These are phyloP conservation scores for Ophidiomyces ophidiicola DNA, from an alignment of 2,329 filamentous ascomycete species.

Conservation along the genomic window DNA sequence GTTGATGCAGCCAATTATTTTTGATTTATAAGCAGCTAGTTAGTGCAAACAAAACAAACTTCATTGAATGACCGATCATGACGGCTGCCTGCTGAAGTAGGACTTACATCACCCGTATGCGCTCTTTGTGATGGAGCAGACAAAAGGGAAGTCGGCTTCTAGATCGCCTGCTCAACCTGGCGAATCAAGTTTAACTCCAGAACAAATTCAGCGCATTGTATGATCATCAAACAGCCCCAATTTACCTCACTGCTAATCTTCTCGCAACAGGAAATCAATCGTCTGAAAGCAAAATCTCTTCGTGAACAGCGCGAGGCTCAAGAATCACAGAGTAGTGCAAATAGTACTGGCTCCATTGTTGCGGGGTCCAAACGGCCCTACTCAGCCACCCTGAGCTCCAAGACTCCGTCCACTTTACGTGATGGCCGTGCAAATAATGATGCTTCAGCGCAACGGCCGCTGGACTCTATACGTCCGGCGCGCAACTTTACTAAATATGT, in stretches of 20 bases:
- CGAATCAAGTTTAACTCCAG: slow-evolving; percentile 41
- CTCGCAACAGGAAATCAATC: slow-evolving; percentile 60
- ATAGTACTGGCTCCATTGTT: slow-evolving; percentile 35
- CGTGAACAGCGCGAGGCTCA: slow-evolving; percentile 61
- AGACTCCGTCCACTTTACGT: slow-evolving; percentile 48
- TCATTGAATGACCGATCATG: no score
- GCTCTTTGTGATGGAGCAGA: slow-evolving; percentile 3
- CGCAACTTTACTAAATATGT: slow-evolving; percentile 88
- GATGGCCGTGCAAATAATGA: slow-evolving; percentile 46
- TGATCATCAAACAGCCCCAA: slow-evolving; percentile 10
- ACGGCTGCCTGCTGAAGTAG: no score
- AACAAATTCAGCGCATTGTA: slow-evolving; percentile 49
- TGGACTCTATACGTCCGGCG: slow-evolving; percentile 55
- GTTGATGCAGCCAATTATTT: no score
- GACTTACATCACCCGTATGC: no score
- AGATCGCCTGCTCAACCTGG: not conserved
- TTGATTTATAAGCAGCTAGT: no score
- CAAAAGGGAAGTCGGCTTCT: not conserved
- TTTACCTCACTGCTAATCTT: slow-evolving; percentile 9
- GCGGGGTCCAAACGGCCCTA: slow-evolving; percentile 62
- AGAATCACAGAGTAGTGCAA: slow-evolving; percentile 21
- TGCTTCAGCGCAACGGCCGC: slow-evolving; percentile 24
- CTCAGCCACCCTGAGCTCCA: slow-evolving; percentile 40
- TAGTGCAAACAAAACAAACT: no score
- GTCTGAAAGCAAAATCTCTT: slow-evolving; percentile 77